Evolutionary conservation across 176 grass and related monocot species (phyloP), one percentile per base, ranked within the genome.

Genomic region (Aegilops longissima): DNA sequence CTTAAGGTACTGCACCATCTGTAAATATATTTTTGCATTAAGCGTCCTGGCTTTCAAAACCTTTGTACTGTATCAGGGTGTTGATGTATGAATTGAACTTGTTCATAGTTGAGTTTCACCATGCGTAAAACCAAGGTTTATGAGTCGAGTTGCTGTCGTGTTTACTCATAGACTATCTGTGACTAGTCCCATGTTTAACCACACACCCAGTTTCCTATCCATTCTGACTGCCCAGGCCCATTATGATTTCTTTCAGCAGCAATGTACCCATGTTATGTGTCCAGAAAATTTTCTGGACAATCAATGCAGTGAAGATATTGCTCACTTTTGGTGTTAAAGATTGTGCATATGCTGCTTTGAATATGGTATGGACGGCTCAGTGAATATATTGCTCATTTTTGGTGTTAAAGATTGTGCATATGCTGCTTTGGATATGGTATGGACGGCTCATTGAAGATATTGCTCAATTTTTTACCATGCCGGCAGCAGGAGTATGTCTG

Each of bases 31-130:
- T 25, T 59, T 8, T 11, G 20, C 20, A 36, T 54, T 82, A 49
- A 75, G 42, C 40, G 44, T 75, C 42, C 72, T 49, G 72, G 72
- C 72, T 44, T 75, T 29, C 13, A 75, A 75, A 62, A 75, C 42
- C 25, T 75, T 51, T 75, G 23, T 23, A 49, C 72, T 79, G 61
- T 68, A 81, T 85, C 38, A 80, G 62, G 27, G 20, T 64, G 30
- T 64, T 70, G 16, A 64, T 86, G 31, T 23, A 64, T 86, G 25
- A 76, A 52, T 72, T 42, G 10, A 45, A 73, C 2, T 44, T 76
- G 49, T 76, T 52, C 25, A 52, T 47, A 52, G 44, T 51, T 52
- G 9, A 52, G 72, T 75, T 49, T 9, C 72, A 51, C 72, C 72
- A 51, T 5, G 13, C 73, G 30, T 29, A 30, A 31, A 76, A 77